Conservation (phyloP, 73 alveolate genomes). For the Paramecium pentaurelia region DNA sequence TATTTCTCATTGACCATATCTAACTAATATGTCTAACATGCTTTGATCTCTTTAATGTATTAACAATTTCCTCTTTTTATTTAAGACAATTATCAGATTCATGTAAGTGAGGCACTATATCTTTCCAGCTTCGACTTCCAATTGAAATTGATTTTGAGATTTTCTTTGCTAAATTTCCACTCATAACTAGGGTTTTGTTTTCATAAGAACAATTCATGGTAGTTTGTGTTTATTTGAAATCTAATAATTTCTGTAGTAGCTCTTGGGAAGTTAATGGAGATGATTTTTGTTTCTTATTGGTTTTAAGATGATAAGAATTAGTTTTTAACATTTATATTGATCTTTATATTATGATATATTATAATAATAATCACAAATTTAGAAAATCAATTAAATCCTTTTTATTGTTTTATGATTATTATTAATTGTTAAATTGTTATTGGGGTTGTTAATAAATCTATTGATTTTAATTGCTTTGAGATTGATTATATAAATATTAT, state of each 20-base stretch:
- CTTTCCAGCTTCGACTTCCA: not conserved
- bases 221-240: not conserved
- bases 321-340: not conserved
- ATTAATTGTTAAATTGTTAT: not conserved
- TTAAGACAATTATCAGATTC: not conserved
- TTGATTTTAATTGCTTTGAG: not conserved
- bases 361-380: not conserved
- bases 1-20: not conserved
- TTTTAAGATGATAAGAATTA: not conserved
- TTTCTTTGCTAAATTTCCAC: not conserved
- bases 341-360: not conserved
- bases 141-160: not conserved
- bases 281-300: not conserved
- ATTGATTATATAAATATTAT: not conserved
- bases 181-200: not conserved
- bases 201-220: not conserved
- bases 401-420: not conserved
- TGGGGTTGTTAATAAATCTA: not conserved
- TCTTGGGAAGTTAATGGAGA: not conserved
- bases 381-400: not conserved
- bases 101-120: not conserved
- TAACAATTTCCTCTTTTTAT: not conserved
- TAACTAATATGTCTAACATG: not conserved
- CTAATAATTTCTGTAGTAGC: not conserved
- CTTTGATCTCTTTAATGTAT: not conserved